Conservation (phyloP, 2,329 filamentous ascomycete species). For the Fusarium sp. region DNA sequence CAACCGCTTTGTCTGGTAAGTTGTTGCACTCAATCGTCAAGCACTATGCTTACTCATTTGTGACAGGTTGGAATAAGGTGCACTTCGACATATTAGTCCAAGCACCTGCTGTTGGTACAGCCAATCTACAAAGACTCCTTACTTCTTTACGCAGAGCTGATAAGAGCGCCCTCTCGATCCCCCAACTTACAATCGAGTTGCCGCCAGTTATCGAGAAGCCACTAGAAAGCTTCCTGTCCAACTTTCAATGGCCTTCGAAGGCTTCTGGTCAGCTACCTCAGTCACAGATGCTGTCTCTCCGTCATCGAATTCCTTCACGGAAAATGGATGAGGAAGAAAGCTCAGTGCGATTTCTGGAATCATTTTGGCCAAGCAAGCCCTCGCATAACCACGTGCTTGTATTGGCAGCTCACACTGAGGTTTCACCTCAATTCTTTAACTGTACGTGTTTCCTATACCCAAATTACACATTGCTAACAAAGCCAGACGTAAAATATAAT, state of each 20-base stretch:
- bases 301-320: constrained; percentile 76
- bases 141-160: constrained; percentile 81
- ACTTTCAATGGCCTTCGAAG: constrained; percentile 75
- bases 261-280: constrained; percentile 54
- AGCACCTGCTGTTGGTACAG: constrained; percentile 76
- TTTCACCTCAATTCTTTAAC: constrained; percentile 86
- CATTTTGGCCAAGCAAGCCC: constrained; percentile 82
- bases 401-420: constrained; percentile 82
- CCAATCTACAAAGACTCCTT: constrained; percentile 80
- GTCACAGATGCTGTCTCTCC: constrained; percentile 73
- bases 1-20: constrained; percentile 74
- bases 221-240: constrained; percentile 71
- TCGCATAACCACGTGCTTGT: constrained; percentile 81
- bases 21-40: constrained; percentile 28
- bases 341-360: constrained; percentile 82
- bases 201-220: constrained; percentile 76
- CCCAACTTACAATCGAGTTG: constrained; percentile 87
- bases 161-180: constrained; percentile 75
- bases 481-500: constrained; percentile 77
- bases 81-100: constrained; percentile 88
- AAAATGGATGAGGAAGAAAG: constrained; percentile 75
- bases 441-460: constrained; percentile 60
- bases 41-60: constrained; percentile 29
- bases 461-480: constrained; percentile 30
- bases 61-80: constrained; percentile 79